Percentiles rank a stretch among this genome's conserved stretches.
Conservation (phyloP, 2,329 filamentous ascomycete species). For the Colletotrichum navitas region DNA sequence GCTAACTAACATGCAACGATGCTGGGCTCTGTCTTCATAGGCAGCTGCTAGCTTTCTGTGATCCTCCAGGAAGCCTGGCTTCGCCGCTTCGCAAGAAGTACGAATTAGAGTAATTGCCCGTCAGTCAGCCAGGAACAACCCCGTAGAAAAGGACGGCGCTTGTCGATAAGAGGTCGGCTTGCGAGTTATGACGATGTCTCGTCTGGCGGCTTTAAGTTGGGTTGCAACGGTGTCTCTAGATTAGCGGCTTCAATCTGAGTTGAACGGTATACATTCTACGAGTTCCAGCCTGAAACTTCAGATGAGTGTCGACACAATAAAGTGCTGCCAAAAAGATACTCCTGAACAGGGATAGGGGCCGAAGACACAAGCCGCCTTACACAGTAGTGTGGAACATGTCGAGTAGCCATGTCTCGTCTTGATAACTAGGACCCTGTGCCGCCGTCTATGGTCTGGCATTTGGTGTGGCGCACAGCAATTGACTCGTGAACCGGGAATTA, state of each 20-base stretch:
- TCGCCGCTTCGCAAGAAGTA: background rate
- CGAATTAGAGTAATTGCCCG: too few species aligned
- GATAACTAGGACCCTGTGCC: slow-evolving; percentile 1
- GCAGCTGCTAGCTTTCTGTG: slow-evolving; percentile 25
- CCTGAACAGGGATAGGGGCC: slow-evolving; percentile 25
- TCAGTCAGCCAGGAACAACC: slow-evolving; percentile 9
- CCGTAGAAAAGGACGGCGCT: slow-evolving; percentile 10
- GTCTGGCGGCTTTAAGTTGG: slow-evolving; percentile 32
- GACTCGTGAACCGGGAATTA: background rate
- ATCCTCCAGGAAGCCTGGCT: slow-evolving; percentile 8
- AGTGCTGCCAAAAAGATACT: slow-evolving; percentile 9
- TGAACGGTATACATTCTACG: slow-evolving; percentile 36
- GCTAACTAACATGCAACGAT: background rate
- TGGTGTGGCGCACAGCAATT: slow-evolving; percentile 19
- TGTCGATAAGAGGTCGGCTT: slow-evolving; percentile 40
- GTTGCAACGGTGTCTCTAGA: slow-evolving; percentile 28
- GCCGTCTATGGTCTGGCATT: slow-evolving; percentile 22
- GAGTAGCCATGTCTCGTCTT: slow-evolving; percentile 7
- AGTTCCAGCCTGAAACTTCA: slow-evolving; percentile 40
- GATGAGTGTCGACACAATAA: slow-evolving; percentile 33
- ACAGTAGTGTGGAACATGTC: background rate
- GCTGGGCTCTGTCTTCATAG: background rate
- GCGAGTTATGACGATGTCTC: slow-evolving; percentile 33
- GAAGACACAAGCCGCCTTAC: background rate
- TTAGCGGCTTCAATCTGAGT: slow-evolving; percentile 33